Percentiles rank a stretch among this genome's conserved stretches.
Evolutionary conservation across 2,329 filamentous ascomycete species (phyloP).

Genomic region (Talaromyces sp.): DNA sequence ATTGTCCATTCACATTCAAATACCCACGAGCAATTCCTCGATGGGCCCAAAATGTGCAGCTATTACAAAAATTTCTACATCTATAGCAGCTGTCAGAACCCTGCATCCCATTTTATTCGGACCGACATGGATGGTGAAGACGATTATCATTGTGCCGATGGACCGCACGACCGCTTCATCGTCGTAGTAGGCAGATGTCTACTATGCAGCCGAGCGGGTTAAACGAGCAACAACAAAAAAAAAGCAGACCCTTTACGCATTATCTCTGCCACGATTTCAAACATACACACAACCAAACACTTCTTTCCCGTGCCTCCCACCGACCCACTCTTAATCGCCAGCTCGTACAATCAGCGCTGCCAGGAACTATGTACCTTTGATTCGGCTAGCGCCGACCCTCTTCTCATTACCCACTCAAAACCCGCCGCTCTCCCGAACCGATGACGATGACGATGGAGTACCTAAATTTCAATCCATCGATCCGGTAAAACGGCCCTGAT

Average conservation of each 20-base stretch:
- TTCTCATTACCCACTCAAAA: constrained; percentile 7
- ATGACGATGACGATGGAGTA: constrained; percentile 11
- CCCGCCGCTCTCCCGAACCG: constrained; percentile 11
- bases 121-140: constrained; percentile 68
- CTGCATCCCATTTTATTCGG: constrained; percentile 70
- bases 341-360: not conserved
- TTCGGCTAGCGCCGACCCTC: constrained; percentile 18
- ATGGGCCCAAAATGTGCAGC: constrained; percentile 52
- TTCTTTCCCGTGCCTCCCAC: not conserved
- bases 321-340: not conserved
- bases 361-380: constrained; percentile 10
- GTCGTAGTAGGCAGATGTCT: constrained; percentile 67
- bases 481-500: constrained; percentile 19
- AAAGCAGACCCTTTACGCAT: not conserved
- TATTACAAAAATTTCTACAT: constrained; percentile 79
- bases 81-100: constrained; percentile 70
- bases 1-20: not conserved
- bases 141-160: constrained; percentile 61
- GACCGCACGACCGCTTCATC: constrained; percentile 75
- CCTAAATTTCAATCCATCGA: constrained; percentile 10
- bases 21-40: constrained; percentile 1
- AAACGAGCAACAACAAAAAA: not conserved
- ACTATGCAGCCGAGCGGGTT: constrained; percentile 45
- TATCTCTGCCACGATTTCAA: not conserved
- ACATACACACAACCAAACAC: no score